Base-by-base conservation (phyloP, 176 grass and related monocot species). In the Carex myosuroides region DNA sequence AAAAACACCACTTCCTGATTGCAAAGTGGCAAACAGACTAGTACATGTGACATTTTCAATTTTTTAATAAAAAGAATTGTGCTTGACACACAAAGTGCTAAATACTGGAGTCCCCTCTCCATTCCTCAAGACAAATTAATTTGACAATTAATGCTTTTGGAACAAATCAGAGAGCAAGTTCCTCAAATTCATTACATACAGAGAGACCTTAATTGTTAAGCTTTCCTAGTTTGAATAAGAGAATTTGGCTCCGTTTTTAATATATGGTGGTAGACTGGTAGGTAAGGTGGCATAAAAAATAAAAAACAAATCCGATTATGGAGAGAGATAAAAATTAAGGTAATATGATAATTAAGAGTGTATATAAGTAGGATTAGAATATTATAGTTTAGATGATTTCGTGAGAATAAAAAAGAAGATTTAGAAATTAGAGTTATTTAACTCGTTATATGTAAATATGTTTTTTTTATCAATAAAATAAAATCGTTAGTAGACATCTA, bases 21-120 rank as follows among this genome's bases (percentile, higher is more conserved):
- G 41, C 39, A 29, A 83, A 83, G 80, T 83, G 80, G 80, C 61
- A 59, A 83, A 67, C 62, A 83, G n/a, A 41, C 17, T 68, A n/a
- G n/a, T n/a, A 54, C 61, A 83, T 65, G 64, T 83, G 80, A 53
- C 73, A 77, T 53, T 29, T 17, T 13, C 9, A 73, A 21, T 77
- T 55, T 77, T 32, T 54, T 76, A 7, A 55, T 11, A 29, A 26
- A 74, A 24, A 48, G 18, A 53, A 20, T 8, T 13, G 70, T 29
- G 46, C 11, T 75, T 5, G 71, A 74, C 26, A 81, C 35, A 82
- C 20, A 82, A 64, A 82, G 41, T 66, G 61, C 80, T 12, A 82
- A 29, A 12, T 14, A 29, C 21, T 18, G 13, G 29, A 80, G 78
- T 81, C 29, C 35, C 17, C 16, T 81, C 24, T 81, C 57, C 57